These are phyloP conservation scores for Acanthamoeba sp. DNA, from an alignment of 208 protist species.

Conservation along the genomic window DNA sequence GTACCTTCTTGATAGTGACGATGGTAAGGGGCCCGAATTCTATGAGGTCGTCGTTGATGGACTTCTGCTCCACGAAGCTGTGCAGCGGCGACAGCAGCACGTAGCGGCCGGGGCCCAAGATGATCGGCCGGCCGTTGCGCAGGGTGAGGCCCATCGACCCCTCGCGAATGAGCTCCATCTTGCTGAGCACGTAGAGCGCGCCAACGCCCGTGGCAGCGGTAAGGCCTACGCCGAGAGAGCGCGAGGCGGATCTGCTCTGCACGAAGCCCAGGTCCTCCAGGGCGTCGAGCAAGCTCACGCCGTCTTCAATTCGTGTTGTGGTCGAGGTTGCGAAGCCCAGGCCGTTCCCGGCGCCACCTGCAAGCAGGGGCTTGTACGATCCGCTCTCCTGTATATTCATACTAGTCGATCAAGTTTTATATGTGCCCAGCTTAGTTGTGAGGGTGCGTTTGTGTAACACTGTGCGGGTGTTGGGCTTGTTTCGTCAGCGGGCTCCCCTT, in stretches of 20 bases:
- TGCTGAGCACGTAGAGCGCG: neutral
- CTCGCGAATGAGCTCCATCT: constrained; percentile 12
- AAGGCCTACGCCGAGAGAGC: neutral
- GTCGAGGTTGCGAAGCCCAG: neutral
- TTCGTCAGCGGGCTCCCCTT: too few species aligned
- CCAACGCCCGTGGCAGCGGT: neutral
- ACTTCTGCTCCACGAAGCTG: constrained; percentile 1
- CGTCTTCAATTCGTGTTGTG: neutral
- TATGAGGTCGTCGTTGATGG: constrained; percentile 20
- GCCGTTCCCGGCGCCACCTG: too few species aligned
- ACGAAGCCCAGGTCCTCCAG: constrained; percentile 17
- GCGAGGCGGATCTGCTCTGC: neutral
- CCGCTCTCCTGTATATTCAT: too few species aligned
- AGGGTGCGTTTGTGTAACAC: too few species aligned
- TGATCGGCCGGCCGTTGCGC: neutral
- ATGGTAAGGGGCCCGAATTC: neutral
- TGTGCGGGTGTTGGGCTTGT: too few species aligned
- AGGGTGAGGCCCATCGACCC: neutral
- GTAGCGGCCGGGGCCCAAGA: neutral
- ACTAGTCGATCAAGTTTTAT: too few species aligned
- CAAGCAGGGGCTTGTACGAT: too few species aligned
- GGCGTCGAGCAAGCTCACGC: neutral
- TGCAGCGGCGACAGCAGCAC: neutral
- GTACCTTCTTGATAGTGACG: constrained; percentile 7
- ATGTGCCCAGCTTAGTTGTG: too few species aligned